These are phyloP conservation scores for Syzygium grande DNA, from an alignment of 345 rosid species.

Conservation along the genomic window DNA sequence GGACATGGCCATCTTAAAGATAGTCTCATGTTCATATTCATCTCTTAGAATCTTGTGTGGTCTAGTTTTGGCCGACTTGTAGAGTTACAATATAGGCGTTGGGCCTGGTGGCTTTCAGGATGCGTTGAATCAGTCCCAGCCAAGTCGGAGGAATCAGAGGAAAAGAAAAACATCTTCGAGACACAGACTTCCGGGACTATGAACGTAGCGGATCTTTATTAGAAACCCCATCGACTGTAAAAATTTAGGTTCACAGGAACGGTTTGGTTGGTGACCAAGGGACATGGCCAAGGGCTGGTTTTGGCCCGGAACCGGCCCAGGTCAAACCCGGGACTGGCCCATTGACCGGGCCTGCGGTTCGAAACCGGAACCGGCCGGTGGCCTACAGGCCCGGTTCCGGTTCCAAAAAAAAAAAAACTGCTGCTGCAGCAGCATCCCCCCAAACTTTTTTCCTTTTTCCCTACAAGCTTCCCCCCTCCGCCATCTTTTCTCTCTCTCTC, in stretches of 20 bases:
- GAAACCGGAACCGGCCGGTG: no score
- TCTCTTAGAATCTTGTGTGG: background rate
- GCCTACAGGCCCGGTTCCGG: no score
- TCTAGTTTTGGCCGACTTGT: background rate
- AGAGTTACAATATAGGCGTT: background rate
- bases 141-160: background rate
- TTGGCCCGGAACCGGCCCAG: no score
- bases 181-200: background rate
- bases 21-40: background rate
- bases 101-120: background rate
- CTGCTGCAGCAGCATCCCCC: no score
- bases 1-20: background rate
- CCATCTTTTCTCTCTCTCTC: no score
- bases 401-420: no score
- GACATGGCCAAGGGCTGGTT: no score
- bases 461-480: no score
- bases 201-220: background rate
- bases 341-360: no score
- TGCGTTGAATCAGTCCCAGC: background rate
- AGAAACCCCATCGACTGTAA: background rate
- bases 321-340: no score
- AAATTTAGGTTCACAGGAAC: background rate
- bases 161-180: background rate
- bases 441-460: no score
- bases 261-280: background rate